Evolutionary conservation across 2,329 filamentous ascomycete species (phyloP), one percentile per base, ranked within the genome.

Genomic region (Ascochyta lentis): DNA sequence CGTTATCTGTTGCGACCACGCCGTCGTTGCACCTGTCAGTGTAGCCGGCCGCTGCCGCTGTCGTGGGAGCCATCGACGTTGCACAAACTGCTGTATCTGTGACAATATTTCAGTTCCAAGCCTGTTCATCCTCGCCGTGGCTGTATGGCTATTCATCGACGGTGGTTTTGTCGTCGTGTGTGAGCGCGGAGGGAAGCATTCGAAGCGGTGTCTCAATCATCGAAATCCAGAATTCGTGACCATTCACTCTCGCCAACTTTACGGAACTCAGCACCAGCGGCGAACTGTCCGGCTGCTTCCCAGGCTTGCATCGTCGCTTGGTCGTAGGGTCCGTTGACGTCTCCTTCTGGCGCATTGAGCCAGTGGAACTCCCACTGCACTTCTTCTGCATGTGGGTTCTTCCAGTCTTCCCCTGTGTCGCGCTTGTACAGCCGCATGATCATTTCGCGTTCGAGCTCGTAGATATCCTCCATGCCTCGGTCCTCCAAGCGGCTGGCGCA

Each of bases 231-330:
- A 13, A 76, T 49, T 31, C 73, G 65, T 48, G 72, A 78, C 79
- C 80, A 82, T 38, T 78, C 78, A 12, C 56, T 66, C 35, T 76
- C 70, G 12, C 78, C 78, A 15, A 78, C 70, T 23, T 68, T 67
- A 45, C 78, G 75, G 61, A 80, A 83, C 60, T 82, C 94, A 23
- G 96, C 92, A 0, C 91, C 91, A 61, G 95, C 89, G 12, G 88
- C 89, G 76, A 99, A 99, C 73, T 98, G 98, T 3, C 95, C 95
- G 23, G 92, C 92, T 59, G 91, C 87, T 64, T 89, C 87, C 95
- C 95, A 99, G 2, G 91, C 90, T 67, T 87, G 86, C 95, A 99
- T 98, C 34, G 89, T 94, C 5, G 83, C 75, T 7, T 84, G 85
- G 70, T 97, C 92, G 74, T 92, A 99, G 0, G 95, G 94, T 0